phyloP scores from a whole-genome alignment of 352 stramenopile species.

The Pythium phragmiticola region DNA sequence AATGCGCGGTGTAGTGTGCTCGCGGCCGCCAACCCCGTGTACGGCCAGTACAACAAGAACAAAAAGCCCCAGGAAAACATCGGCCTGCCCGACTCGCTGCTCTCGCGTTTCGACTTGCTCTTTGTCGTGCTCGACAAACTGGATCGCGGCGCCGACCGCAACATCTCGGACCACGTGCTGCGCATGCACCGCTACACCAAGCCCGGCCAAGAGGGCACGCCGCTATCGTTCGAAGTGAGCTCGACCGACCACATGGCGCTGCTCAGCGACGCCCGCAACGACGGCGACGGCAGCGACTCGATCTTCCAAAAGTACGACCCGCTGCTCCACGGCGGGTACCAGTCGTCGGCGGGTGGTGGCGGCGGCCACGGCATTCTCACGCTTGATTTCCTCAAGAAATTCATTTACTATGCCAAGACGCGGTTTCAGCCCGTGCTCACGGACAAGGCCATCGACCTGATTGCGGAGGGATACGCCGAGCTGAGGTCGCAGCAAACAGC shows the following conservation, averaged over 20 bases:
- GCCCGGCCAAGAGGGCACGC: constrained; percentile 83
- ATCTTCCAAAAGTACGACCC: constrained; percentile 92
- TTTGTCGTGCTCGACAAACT: constrained; percentile 99
- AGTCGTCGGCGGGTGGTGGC: constrained; percentile 35
- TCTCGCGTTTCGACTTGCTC: constrained; percentile 99
- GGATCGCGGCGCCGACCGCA: constrained; percentile 92
- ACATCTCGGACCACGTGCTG: constrained; percentile 98
- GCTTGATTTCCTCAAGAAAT: constrained; percentile 98
- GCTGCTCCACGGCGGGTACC: constrained; percentile 76
- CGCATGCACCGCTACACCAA: constrained; percentile 94
- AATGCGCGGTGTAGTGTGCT: constrained; percentile 99
- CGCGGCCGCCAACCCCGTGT: constrained; percentile 99
- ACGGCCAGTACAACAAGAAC: constrained; percentile 99
- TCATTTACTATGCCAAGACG: constrained; percentile 99
- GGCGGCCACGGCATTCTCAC: constrained; percentile 88
- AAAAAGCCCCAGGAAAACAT: constrained; percentile 99
- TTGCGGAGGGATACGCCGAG: constrained; percentile 97
- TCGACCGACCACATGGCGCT: constrained; percentile 78
- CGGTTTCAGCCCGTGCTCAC: constrained; percentile 87
- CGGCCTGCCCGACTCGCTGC: constrained; percentile 97
- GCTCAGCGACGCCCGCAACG: constrained; percentile 55
- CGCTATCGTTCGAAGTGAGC: constrained; percentile 86
- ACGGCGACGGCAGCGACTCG: constrained; percentile 72
- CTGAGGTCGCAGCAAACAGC: constrained; percentile 95
- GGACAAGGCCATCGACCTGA: constrained; percentile 90